These are phyloP conservation scores for Aspergillus udagawae DNA, from an alignment of 2,329 filamentous ascomycete genomes.

Conservation along the genomic window DNA sequence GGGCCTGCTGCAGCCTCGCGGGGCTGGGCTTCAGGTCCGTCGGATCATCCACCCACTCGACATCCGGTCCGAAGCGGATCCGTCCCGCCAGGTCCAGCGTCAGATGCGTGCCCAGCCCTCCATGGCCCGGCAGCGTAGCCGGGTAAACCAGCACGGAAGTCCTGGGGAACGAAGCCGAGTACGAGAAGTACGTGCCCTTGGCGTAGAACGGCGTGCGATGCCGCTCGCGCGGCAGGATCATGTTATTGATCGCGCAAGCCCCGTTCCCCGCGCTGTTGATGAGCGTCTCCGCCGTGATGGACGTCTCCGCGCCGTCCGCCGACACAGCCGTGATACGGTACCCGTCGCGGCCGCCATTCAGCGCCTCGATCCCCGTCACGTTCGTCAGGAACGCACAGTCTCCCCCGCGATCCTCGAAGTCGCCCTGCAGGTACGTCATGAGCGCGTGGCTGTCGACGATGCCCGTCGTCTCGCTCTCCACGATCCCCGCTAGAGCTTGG, in stretches of 20 bases:
- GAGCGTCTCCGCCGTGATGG: constrained; percentile 70
- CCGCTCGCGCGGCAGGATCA: constrained; percentile 57
- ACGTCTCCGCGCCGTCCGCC: constrained; percentile 35
- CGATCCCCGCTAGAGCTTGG: constrained; percentile 63
- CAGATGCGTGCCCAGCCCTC: constrained; percentile 88
- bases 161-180: constrained; percentile 60
- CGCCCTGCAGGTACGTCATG: constrained; percentile 75
- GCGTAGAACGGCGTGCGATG: constrained; percentile 70
- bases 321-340: constrained; percentile 63
- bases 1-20: constrained; percentile 60
- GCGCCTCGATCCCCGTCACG: constrained; percentile 58
- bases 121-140: constrained; percentile 74
- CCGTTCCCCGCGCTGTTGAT: constrained; percentile 83
- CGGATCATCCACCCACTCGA: constrained; percentile 80
- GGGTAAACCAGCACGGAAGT: constrained; percentile 81
- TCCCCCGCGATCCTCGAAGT: constrained; percentile 73
- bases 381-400: constrained; percentile 65
- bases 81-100: constrained; percentile 83
- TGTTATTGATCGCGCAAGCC: constrained; percentile 74
- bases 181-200: constrained; percentile 94
- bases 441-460: constrained; percentile 84
- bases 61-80: constrained; percentile 88
- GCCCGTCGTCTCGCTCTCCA: constrained; percentile 83
- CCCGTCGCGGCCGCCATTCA: constrained; percentile 52
- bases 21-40: constrained; percentile 65